phyloP scores from a whole-genome alignment of 2,329 filamentous ascomycete genomes.

The Pseudocercospora cruenta region DNA sequence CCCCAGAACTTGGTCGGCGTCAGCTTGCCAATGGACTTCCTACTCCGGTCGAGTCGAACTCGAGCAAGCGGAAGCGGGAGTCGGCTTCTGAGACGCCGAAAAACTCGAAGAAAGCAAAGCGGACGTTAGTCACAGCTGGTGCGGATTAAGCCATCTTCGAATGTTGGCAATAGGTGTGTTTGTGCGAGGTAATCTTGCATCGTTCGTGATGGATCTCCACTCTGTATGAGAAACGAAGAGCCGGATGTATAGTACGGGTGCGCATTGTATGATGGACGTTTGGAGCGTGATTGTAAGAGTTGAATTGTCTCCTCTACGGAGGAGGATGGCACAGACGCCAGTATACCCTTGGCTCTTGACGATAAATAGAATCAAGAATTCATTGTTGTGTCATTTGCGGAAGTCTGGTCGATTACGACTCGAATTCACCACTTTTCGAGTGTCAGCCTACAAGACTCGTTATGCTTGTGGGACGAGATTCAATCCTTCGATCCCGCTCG shows the following conservation, averaged over 20 bases:
- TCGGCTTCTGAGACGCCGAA: conserved; percentile 21
- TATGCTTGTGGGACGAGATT: too few relatives aligned
- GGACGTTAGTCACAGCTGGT: neutral
- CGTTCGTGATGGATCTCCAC: conserved; percentile 5
- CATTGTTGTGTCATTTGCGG: neutral
- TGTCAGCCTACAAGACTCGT: too few relatives aligned
- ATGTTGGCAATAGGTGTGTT: neutral
- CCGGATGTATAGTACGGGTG: conserved; percentile 2
- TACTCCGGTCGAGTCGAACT: conserved; percentile 6
- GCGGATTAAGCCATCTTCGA: neutral
- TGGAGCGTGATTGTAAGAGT: neutral
- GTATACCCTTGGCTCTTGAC: neutral
- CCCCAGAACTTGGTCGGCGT: conserved; percentile 34
- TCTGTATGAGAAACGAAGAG: neutral
- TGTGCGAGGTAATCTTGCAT: neutral
- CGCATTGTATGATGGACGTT: neutral
- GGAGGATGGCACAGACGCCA: neutral
- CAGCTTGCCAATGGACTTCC: conserved; percentile 24
- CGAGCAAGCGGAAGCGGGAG: conserved; percentile 31
- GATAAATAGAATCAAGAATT: neutral
- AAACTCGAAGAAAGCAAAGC: conserved; percentile 19
- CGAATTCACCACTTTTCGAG: too few relatives aligned
- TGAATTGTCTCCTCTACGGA: neutral
- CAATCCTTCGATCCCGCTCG: too few relatives aligned
- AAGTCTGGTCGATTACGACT: too few relatives aligned